Percentiles rank a stretch among this genome's conserved stretches.
phyloP scores from a whole-genome alignment of 805 yeast genomes.

The Nakazawaea ishiwadae region DNA sequence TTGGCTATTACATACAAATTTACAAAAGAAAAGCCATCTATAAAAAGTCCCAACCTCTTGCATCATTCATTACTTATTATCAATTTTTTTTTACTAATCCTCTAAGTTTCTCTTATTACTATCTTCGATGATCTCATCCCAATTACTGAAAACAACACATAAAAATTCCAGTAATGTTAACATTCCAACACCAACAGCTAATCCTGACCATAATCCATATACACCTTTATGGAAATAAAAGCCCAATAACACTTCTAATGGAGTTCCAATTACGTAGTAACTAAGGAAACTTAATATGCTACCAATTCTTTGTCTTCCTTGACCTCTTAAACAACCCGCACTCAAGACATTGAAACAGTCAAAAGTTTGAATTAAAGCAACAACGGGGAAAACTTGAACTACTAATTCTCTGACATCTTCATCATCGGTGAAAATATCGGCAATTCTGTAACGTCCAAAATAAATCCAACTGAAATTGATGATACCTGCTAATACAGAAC shows the following conservation, averaged over 20 bases:
- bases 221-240: slow-evolving; percentile 34
- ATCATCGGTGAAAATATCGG: slow-evolving; percentile 38
- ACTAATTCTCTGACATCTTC: slow-evolving; percentile 31
- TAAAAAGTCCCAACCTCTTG: too few relatives aligned
- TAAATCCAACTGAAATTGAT: slow-evolving; percentile 35
- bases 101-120: slow-evolving; percentile 24
- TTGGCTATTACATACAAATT: too few relatives aligned
- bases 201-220: slow-evolving; percentile 45
- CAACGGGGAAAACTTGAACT: slow-evolving; percentile 36
- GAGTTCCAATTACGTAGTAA: slow-evolving; percentile 46
- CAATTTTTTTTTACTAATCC: neutral
- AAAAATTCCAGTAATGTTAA: slow-evolving; percentile 36
- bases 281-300: slow-evolving; percentile 40
- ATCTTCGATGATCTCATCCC: slow-evolving; percentile 45
- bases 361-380: slow-evolving; percentile 45
- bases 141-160: slow-evolving; percentile 41
- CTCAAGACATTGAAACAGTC: slow-evolving; percentile 42
- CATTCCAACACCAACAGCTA: slow-evolving; percentile 36
- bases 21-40: too few relatives aligned
- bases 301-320: slow-evolving; percentile 51
- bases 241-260: slow-evolving; percentile 40
- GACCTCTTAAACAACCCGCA: slow-evolving; percentile 47
- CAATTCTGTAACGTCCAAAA: slow-evolving; percentile 31
- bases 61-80: neutral
- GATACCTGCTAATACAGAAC: slow-evolving; percentile 28